A percentile compares a stretch with the other conserved stretches of the same genome.
These are phyloP conservation scores for Cryptococcus sp. DNA, from an alignment of 1,284 basidiomycete genomes.

Conservation along the genomic window DNA sequence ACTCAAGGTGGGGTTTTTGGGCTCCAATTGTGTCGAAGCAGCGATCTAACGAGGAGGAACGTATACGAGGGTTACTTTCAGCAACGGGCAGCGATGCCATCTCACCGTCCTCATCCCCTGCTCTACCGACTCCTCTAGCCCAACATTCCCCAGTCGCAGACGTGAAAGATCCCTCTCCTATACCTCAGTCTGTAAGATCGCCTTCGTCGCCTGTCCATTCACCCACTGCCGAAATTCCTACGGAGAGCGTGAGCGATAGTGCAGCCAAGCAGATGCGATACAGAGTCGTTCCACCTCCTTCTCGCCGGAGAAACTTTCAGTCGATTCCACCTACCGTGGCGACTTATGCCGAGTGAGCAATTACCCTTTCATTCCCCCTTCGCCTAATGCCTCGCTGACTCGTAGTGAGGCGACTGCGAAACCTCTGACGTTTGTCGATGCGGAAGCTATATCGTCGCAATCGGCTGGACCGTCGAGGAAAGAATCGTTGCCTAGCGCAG, in stretches of 20 bases:
- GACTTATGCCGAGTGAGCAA: constrained; percentile 31
- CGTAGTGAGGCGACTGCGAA: neutral
- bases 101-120: neutral
- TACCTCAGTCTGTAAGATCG: neutral
- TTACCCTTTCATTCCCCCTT: neutral
- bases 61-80: constrained; percentile 20
- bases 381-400: neutral
- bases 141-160: neutral
- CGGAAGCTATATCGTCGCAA: constrained; percentile 29
- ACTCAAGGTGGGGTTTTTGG: constrained; percentile 28
- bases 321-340: constrained; percentile 32
- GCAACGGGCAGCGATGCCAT: constrained; percentile 1
- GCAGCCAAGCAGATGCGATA: constrained; percentile 19
- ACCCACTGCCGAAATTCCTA: neutral
- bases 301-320: constrained; percentile 8
- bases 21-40: neutral
- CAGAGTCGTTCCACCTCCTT: constrained; percentile 31
- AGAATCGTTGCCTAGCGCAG: neutral
- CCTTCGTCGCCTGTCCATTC: neutral
- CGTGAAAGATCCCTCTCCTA: neutral
- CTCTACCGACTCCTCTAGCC: neutral
- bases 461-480: constrained; percentile 5
- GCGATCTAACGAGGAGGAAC: constrained; percentile 6
- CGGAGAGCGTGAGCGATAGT: neutral
- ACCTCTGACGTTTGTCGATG: constrained; percentile 39